A percentile compares a stretch with the other conserved stretches of the same genome.
Evolutionary conservation across 2,329 filamentous ascomycete species (phyloP).

Genomic region (Blastomyces emzantsi): DNA sequence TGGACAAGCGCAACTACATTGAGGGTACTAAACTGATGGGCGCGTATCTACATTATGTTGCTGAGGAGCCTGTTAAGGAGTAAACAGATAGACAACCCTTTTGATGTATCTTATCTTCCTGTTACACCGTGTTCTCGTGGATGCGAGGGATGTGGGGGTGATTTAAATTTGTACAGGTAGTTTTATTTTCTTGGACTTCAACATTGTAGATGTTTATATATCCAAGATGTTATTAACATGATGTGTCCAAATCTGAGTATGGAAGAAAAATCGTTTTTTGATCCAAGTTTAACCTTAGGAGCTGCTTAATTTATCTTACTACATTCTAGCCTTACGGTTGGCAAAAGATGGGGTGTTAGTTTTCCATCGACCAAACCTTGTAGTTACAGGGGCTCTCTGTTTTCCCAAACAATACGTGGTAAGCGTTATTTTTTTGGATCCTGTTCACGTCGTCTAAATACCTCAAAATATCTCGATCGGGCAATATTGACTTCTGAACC

Average conservation of each 20-base stretch:
- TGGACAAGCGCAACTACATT: conserved; percentile 95
- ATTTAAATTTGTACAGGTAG: background rate
- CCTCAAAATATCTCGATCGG: background rate
- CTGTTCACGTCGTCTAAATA: background rate
- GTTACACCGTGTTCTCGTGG: background rate
- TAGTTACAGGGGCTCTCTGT: too few relatives aligned
- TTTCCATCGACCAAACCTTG: too few relatives aligned
- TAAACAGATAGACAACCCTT: background rate
- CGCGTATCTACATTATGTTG: conserved; percentile 91
- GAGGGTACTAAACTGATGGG: conserved; percentile 94
- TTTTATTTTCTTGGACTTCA: background rate
- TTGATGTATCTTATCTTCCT: background rate
- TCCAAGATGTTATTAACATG: background rate
- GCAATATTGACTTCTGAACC: background rate
- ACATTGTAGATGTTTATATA: background rate
- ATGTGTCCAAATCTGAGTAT: background rate
- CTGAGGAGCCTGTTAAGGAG: conserved; percentile 62
- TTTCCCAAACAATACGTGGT: background rate
- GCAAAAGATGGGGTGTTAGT: too few relatives aligned
- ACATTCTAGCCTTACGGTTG: too few relatives aligned
- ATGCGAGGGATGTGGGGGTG: background rate
- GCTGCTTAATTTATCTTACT: too few relatives aligned
- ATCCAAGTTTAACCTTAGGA: too few relatives aligned
- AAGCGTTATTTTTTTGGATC: too few relatives aligned
- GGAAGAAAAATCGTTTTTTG: background rate